A percentile compares a stretch with the other conserved stretches of the same genome.
Evolutionary conservation across 164 flowering plant genomes (phyloP).

Genomic region (Litsea cubeba): DNA sequence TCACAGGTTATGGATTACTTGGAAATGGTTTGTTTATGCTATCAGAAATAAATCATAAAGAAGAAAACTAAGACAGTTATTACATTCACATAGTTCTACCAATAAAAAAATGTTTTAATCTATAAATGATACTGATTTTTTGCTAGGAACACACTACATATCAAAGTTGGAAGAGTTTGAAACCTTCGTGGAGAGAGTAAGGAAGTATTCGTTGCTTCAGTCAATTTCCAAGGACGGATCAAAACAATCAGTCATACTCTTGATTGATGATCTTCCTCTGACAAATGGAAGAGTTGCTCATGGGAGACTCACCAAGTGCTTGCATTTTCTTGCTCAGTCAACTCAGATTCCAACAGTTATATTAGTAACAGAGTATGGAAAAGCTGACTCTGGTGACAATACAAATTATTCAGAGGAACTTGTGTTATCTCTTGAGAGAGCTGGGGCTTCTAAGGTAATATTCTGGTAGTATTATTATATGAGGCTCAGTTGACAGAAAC

Average conservation of each 20-base stretch:
- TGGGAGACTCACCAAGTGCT: constrained; percentile 57
- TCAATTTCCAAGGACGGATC: constrained; percentile 27
- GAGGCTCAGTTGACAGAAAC: neutral
- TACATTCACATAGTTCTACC: no score
- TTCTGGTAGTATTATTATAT: no score
- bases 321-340: constrained; percentile 66
- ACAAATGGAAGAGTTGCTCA: constrained; percentile 55
- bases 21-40: no score
- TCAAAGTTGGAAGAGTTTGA: constrained; percentile 95
- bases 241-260: constrained; percentile 38
- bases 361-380: constrained; percentile 54
- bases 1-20: neutral
- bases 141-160: constrained; percentile 57
- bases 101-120: neutral
- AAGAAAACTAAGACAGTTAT: no score
- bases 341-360: constrained; percentile 67
- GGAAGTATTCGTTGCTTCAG: constrained; percentile 61
- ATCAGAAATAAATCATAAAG: no score
- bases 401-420: constrained; percentile 51
- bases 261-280: constrained; percentile 89
- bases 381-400: constrained; percentile 48
- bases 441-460: constrained; percentile 82
- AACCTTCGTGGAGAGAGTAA: constrained; percentile 66
- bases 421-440: constrained; percentile 52
- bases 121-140: neutral